Evolutionary conservation across 352 stramenopile genomes (phyloP).

Genomic region (Pythium insidiosum): DNA sequence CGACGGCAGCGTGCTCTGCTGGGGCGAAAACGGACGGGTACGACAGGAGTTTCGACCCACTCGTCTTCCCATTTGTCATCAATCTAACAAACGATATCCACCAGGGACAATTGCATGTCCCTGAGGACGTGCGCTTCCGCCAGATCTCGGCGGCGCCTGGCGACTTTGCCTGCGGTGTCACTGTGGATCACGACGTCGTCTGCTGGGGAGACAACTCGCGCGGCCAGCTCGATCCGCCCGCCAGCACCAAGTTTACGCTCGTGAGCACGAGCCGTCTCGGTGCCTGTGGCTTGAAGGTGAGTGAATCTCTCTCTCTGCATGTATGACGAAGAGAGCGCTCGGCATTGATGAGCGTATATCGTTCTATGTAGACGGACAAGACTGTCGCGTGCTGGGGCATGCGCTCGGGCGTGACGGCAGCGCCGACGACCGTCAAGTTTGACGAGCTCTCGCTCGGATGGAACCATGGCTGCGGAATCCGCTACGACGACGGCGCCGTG

Average conservation of each 20-base stretch:
- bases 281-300: conserved; percentile 53
- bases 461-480: conserved; percentile 70
- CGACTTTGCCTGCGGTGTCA: conserved; percentile 64
- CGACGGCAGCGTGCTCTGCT: conserved; percentile 46
- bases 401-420: conserved; percentile 47
- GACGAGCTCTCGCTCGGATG: conserved; percentile 63
- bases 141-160: conserved; percentile 60
- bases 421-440: conserved; percentile 39
- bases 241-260: conserved; percentile 39
- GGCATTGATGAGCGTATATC: not conserved
- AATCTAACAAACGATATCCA: too few relatives aligned
- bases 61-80: too few relatives aligned
- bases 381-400: conserved; percentile 63
- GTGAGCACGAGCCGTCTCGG: conserved; percentile 60
- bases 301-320: not conserved
- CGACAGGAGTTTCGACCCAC: too few relatives aligned
- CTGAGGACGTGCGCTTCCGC: conserved; percentile 27
- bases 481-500: conserved; percentile 48
- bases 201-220: conserved; percentile 79
- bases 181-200: conserved; percentile 27
- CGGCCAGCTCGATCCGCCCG: conserved; percentile 38
- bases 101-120: conserved; percentile 44
- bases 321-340: not conserved
- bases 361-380: conserved; percentile 30
- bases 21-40: conserved; percentile 59